Evolutionary conservation across 495 filamentous ascomycete genomes (phyloP).

Genomic region (Penicillium maclennaniae): DNA sequence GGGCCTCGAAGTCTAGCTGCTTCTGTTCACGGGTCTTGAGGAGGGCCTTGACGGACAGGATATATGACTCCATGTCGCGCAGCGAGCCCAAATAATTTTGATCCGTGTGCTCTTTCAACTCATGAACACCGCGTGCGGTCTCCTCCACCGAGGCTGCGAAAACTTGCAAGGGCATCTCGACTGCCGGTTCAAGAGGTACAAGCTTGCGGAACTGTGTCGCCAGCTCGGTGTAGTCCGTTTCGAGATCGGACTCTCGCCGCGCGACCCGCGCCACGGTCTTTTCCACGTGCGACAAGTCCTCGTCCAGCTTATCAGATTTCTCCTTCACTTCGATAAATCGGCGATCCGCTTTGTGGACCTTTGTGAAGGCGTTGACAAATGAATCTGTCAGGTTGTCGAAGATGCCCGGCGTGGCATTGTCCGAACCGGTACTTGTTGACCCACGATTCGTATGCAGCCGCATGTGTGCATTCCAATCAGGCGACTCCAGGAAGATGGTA

Average conservation of each 20-base stretch:
- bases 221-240: conserved; percentile 83
- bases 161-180: conserved; percentile 71
- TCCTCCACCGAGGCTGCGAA: conserved; percentile 86
- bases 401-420: conserved; percentile 57
- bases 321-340: conserved; percentile 93
- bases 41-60: conserved; percentile 73
- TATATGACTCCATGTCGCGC: conserved; percentile 92
- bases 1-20: conserved; percentile 92
- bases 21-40: conserved; percentile 95
- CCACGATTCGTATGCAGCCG: conserved; percentile 63
- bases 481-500: conserved; percentile 83
- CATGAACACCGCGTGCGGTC: conserved; percentile 67
- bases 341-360: conserved; percentile 90
- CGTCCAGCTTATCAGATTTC: conserved; percentile 90
- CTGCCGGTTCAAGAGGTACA: conserved; percentile 81
- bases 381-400: conserved; percentile 93
- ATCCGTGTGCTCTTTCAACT: conserved; percentile 86
- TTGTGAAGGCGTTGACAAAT: conserved; percentile 96
- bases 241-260: conserved; percentile 82
- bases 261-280: conserved; percentile 89
- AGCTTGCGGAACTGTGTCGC: conserved; percentile 92
- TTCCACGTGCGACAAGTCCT: conserved; percentile 88
- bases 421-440: conserved; percentile 49
- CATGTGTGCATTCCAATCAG: conserved; percentile 97
- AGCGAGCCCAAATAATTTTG: conserved; percentile 90